These are phyloP conservation scores for Suillus luteus DNA, from an alignment of 768 basidiomycete genomes.

Conservation along the genomic window DNA sequence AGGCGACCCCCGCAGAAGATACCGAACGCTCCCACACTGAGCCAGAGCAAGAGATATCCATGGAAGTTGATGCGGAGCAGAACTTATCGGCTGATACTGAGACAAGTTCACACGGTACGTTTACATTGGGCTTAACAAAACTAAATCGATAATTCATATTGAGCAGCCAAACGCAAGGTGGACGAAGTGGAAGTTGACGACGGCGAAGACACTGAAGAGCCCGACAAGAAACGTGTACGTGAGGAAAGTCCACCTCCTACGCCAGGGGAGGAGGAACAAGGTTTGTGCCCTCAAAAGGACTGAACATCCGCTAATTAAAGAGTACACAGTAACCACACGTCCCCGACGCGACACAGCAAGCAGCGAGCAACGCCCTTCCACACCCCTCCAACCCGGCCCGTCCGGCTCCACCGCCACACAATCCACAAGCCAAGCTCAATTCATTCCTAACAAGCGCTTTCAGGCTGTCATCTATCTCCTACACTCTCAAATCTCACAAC, in stretches of 20 bases:
- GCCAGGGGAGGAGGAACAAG: conserved; percentile 63
- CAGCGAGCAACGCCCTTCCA: conserved; percentile 23
- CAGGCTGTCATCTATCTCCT: conserved; percentile 82
- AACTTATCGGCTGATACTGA: not conserved
- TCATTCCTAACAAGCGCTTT: conserved; percentile 62
- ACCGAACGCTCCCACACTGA: conserved; percentile 36
- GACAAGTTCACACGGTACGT: not conserved
- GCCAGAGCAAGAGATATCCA: conserved; percentile 29
- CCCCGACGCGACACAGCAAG: conserved; percentile 22
- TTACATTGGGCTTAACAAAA: not conserved
- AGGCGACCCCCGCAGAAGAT: conserved; percentile 8
- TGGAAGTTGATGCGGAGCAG: conserved; percentile 23
- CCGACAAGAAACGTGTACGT: conserved; percentile 59
- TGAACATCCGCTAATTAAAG: not conserved
- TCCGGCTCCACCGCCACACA: conserved; percentile 1
- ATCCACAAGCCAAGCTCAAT: not conserved
- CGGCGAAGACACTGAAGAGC: conserved; percentile 41
- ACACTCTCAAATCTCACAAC: conserved; percentile 79
- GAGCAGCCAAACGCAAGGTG: conserved; percentile 65
- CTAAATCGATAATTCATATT: not conserved
- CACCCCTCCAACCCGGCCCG: conserved; percentile 17
- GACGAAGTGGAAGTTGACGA: conserved; percentile 58
- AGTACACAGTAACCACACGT: conserved; percentile 15
- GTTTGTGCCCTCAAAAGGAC: conserved; percentile 26
- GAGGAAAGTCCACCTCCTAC: conserved; percentile 61